Evolutionary conservation across 768 basidiomycete species (phyloP).

Genomic region (Russula sp.): DNA sequence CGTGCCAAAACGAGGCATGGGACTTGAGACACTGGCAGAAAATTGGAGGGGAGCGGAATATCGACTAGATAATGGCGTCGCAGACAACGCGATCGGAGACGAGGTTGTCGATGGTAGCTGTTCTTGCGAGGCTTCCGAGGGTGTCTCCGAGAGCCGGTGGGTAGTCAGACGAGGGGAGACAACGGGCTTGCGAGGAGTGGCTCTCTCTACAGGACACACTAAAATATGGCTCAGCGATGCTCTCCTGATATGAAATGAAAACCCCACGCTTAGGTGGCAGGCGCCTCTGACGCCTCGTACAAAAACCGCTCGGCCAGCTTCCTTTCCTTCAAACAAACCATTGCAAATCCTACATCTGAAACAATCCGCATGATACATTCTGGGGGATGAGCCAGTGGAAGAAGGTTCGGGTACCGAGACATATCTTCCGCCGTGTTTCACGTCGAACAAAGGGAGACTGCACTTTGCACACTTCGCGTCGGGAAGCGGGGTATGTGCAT

Average conservation of each 20-base stretch:
- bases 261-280: constrained; percentile 60
- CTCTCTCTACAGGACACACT: constrained; percentile 50
- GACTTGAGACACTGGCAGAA: constrained; percentile 38
- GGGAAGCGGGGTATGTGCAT: constrained; percentile 35
- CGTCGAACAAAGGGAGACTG: constrained; percentile 52
- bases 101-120: constrained; percentile 32
- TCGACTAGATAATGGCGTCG: constrained; percentile 39
- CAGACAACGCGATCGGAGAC: constrained; percentile 30
- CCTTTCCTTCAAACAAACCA: constrained; percentile 57
- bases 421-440: constrained; percentile 58
- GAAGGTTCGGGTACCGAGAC: constrained; percentile 61
- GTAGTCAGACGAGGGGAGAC: constrained; percentile 10
- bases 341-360: constrained; percentile 71
- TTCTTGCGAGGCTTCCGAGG: constrained; percentile 4
- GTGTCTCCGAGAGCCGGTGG: constrained; percentile 24
- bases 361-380: constrained; percentile 70
- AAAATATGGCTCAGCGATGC: constrained; percentile 7
- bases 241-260: constrained; percentile 21
- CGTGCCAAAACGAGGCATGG: constrained; percentile 57
- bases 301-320: constrained; percentile 66
- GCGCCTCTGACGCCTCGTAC: constrained; percentile 62
- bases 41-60: constrained; percentile 43
- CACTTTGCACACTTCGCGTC: constrained; percentile 61
- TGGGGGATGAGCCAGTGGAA: constrained; percentile 45
- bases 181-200: constrained; percentile 36